phyloP scores from a whole-genome alignment of 2,329 filamentous ascomycete genomes.

The Exophiala oligosperma region DNA sequence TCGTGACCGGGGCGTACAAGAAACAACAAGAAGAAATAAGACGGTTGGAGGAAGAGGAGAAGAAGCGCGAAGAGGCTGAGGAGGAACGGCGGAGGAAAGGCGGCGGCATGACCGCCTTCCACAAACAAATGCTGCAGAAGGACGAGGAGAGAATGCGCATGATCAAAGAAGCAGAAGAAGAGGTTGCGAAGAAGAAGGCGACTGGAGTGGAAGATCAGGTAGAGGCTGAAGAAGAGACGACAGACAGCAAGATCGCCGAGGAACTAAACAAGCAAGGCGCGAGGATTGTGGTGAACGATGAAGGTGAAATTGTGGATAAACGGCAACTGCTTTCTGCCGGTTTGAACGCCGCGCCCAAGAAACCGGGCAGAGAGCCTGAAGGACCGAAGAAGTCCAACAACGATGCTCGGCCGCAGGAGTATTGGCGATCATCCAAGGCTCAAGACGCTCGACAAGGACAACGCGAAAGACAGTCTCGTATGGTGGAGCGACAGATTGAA shows the following conservation, averaged over 20 bases:
- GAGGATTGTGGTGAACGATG: slow-evolving; percentile 60
- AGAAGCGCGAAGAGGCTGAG: slow-evolving; percentile 53
- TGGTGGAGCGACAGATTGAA: slow-evolving; percentile 62
- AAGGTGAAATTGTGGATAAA: slow-evolving; percentile 65
- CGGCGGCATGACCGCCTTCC: slow-evolving; percentile 58
- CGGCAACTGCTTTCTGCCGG: slow-evolving; percentile 62
- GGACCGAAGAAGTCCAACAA: slow-evolving; percentile 10
- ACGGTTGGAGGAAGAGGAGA: slow-evolving; percentile 59
- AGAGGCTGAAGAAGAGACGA: slow-evolving; percentile 40
- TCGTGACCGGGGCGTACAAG: slow-evolving; percentile 66
- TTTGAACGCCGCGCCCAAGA: slow-evolving; percentile 60
- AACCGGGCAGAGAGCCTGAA: slow-evolving; percentile 32
- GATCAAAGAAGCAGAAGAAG: slow-evolving; percentile 54
- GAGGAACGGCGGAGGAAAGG: slow-evolving; percentile 50
- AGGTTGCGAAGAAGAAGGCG: slow-evolving; percentile 33
- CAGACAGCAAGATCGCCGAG: slow-evolving; percentile 55
- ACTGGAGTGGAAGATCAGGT: slow-evolving; percentile 35
- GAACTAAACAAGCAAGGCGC: slow-evolving; percentile 55
- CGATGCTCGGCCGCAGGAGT: slow-evolving; percentile 12
- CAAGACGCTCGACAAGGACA: slow-evolving; percentile 44
- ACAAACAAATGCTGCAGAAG: slow-evolving; percentile 59
- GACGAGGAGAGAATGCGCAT: slow-evolving; percentile 59
- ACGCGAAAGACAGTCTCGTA: slow-evolving; percentile 58
- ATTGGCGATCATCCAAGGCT: slow-evolving; percentile 31
- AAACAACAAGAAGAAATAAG: slow-evolving; percentile 62